Evolutionary conservation across 768 basidiomycete species (phyloP).

Genomic region (Floccularia luteovirens): DNA sequence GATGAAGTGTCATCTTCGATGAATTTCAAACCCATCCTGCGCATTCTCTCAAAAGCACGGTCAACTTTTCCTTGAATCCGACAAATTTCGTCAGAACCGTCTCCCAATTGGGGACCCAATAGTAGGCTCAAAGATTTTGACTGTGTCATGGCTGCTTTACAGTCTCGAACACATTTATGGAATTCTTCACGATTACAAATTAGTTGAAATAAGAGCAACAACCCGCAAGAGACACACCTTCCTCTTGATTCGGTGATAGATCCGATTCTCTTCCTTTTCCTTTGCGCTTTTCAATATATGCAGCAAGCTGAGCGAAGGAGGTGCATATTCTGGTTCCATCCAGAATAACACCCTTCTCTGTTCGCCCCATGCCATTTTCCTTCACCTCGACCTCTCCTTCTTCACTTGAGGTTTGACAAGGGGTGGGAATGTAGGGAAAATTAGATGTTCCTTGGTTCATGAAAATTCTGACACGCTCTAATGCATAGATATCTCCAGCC

Average conservation of each 20-base stretch:
- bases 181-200: conserved; percentile 4
- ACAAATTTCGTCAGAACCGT: conserved; percentile 22
- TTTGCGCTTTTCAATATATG: conserved; percentile 23
- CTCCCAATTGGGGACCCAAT: conserved; percentile 2
- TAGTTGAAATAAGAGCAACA: not conserved
- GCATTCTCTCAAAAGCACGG: conserved; percentile 51
- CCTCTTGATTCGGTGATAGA: not conserved
- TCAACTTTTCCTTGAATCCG: conserved; percentile 46
- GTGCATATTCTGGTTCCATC: conserved; percentile 34
- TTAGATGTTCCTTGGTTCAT: conserved; percentile 21
- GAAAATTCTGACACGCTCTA: conserved; percentile 39
- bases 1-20: conserved; percentile 28
- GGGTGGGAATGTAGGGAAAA: conserved; percentile 1
- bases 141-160: conserved; percentile 9
- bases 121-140: conserved; percentile 9
- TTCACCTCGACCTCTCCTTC: not conserved
- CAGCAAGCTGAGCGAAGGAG: conserved; percentile 34
- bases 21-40: conserved; percentile 39
- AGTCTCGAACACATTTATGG: conserved; percentile 12
- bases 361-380: conserved; percentile 6
- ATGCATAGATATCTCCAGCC: conserved; percentile 37
- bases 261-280: not conserved
- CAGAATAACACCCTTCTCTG: conserved; percentile 12
- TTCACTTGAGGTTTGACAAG: not conserved
- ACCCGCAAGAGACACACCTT: not conserved